Evolutionary conservation across 768 basidiomycete genomes (phyloP).

Genomic region (Trametes meyenii): DNA sequence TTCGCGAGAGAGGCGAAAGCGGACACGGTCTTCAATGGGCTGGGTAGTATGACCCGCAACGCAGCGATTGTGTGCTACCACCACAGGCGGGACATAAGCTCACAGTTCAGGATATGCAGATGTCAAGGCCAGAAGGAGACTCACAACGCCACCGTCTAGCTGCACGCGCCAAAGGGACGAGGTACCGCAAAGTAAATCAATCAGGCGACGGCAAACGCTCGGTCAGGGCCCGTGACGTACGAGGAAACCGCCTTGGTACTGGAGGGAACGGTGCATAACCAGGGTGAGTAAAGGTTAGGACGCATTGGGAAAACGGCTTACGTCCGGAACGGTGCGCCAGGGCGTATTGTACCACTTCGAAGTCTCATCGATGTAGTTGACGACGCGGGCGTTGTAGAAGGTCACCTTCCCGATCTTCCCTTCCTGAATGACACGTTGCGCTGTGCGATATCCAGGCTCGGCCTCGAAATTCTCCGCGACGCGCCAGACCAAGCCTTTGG

Average conservation of each 20-base stretch:
- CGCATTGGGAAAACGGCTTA: slow-evolving; percentile 37
- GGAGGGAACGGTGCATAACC: neutral
- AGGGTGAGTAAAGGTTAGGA: neutral
- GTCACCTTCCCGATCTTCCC: slow-evolving; percentile 74
- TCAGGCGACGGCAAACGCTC: neutral
- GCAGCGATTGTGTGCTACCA: slow-evolving; percentile 67
- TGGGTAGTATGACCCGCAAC: slow-evolving; percentile 61
- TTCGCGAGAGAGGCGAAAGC: slow-evolving; percentile 70
- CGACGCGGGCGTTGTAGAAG: slow-evolving; percentile 61
- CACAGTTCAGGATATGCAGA: neutral
- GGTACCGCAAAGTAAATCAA: slow-evolving; percentile 10
- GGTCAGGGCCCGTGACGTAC: slow-evolving; percentile 46
- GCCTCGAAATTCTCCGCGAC: slow-evolving; percentile 80
- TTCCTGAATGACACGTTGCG: slow-evolving; percentile 49
- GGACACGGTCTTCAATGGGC: slow-evolving; percentile 55
- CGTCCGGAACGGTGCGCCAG: slow-evolving; percentile 84
- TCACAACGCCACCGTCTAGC: slow-evolving; percentile 80
- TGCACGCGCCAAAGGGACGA: slow-evolving; percentile 35
- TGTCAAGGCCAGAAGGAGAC: slow-evolving; percentile 30
- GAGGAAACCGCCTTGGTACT: slow-evolving; percentile 85
- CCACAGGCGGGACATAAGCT: neutral
- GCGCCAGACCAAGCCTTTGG: slow-evolving; percentile 74
- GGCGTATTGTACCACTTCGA: slow-evolving; percentile 81
- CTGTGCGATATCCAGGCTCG: slow-evolving; percentile 59
- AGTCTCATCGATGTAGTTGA: slow-evolving; percentile 58